A percentile compares a stretch with the other conserved stretches of the same genome.
phyloP scores from a whole-genome alignment of 257 asterid species.

The Plantago elongata region DNA sequence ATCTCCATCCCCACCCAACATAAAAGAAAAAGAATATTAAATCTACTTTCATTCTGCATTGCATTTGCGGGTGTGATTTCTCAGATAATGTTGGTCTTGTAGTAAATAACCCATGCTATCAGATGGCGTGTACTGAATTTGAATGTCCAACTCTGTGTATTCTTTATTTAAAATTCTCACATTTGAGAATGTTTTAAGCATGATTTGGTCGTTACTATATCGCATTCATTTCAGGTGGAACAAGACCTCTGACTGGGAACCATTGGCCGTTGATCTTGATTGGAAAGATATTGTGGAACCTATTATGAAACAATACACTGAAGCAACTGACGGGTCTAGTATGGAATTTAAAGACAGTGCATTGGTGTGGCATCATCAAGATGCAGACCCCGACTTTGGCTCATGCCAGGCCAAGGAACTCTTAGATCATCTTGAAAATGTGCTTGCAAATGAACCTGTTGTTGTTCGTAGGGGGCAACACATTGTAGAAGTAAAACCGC shows the following conservation, averaged over 20 bases:
- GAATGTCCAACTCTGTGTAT: not conserved
- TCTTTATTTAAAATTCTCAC: not conserved
- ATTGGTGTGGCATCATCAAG: constrained; percentile 82
- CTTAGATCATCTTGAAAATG: constrained; percentile 74
- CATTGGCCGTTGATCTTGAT: constrained; percentile 62
- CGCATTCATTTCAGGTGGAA: constrained; percentile 44
- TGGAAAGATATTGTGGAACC: constrained; percentile 90
- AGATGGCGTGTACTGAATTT: not conserved
- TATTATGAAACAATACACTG: constrained; percentile 71
- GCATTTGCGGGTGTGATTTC: too few relatives aligned
- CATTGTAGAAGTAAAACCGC: constrained; percentile 97
- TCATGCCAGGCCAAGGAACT: constrained; percentile 88
- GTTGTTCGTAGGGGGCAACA: constrained; percentile 88
- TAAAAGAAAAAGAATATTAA: too few relatives aligned
- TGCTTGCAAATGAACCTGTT: constrained; percentile 90
- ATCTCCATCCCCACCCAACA: too few relatives aligned
- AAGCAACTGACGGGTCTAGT: constrained; percentile 79
- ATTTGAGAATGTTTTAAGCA: not conserved
- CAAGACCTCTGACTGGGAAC: constrained; percentile 59
- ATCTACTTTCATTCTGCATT: too few relatives aligned
- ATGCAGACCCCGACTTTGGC: constrained; percentile 85
- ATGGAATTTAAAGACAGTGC: constrained; percentile 88
- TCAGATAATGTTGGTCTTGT: too few relatives aligned
- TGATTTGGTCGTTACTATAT: not conserved
- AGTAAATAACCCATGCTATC: too few relatives aligned